Evolutionary conservation across 805 yeast species (phyloP).

Genomic region (Yarrowia hollandica): DNA sequence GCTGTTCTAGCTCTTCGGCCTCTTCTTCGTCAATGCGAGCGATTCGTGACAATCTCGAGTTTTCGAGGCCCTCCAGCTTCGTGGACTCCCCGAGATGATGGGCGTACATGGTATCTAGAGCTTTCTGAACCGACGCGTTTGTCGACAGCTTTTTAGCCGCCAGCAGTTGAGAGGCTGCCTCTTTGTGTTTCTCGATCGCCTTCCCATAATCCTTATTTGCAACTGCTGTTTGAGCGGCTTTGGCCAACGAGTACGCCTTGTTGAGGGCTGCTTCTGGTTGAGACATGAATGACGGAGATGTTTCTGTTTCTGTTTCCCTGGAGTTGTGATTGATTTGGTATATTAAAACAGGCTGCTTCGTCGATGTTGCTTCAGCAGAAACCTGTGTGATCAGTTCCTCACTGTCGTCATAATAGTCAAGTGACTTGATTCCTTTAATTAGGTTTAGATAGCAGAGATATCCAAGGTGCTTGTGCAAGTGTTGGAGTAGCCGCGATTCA

Average conservation of each 20-base stretch:
- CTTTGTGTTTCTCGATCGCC: slow-evolving; percentile 17
- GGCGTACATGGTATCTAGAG: neutral
- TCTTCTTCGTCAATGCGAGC: slow-evolving; percentile 17
- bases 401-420: too few relatives aligned
- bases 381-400: too few relatives aligned
- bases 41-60: neutral
- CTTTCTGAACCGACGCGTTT: neutral
- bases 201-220: slow-evolving; percentile 10
- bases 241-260: slow-evolving; percentile 25
- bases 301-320: too few relatives aligned
- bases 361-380: too few relatives aligned
- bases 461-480: too few relatives aligned
- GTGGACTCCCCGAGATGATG: slow-evolving; percentile 3
- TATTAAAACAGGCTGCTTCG: too few relatives aligned
- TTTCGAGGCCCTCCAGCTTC: slow-evolving; percentile 8
- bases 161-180: neutral
- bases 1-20: neutral
- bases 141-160: neutral
- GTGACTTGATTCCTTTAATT: too few relatives aligned
- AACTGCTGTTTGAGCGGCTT: slow-evolving; percentile 1
- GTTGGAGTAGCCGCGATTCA: too few relatives aligned
- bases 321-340: too few relatives aligned
- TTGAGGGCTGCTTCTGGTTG: slow-evolving; percentile 24
- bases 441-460: too few relatives aligned
- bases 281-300: neutral